Evolutionary conservation across 306 rosid genomes (phyloP).

Genomic region (Mucuna pruriens): DNA sequence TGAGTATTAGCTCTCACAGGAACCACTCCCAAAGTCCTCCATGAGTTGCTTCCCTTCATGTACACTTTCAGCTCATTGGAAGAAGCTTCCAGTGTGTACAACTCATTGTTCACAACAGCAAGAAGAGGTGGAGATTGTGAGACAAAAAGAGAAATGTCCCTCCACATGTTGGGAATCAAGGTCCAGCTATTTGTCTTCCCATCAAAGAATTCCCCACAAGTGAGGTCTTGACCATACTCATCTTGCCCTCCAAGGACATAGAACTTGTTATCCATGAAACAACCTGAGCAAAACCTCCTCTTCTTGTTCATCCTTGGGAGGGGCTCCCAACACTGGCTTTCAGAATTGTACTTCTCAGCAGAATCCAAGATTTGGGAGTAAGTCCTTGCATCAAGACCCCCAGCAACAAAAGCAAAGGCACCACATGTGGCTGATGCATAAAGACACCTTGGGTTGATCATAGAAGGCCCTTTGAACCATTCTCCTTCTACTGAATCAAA

Average conservation of each 20-base stretch:
- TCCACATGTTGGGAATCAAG: conserved; percentile 62
- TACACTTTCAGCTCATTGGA: conserved; percentile 74
- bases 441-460: conserved; percentile 72
- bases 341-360: conserved; percentile 71
- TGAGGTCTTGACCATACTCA: conserved; percentile 47
- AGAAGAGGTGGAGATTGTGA: conserved; percentile 73
- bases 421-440: conserved; percentile 87
- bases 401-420: conserved; percentile 67
- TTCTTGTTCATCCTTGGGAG: conserved; percentile 68
- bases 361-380: conserved; percentile 48
- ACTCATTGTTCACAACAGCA: conserved; percentile 71
- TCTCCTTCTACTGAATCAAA: conserved; percentile 50
- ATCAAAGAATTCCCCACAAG: conserved; percentile 73
- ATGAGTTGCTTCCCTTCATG: conserved; percentile 52
- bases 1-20: conserved; percentile 71
- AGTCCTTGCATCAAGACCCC: conserved; percentile 58
- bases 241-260: conserved; percentile 82
- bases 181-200: conserved; percentile 60
- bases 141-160: conserved; percentile 38
- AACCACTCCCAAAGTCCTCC: conserved; percentile 70
- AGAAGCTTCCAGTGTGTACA: conserved; percentile 63
- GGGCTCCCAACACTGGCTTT: conserved; percentile 56
- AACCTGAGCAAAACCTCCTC: conserved; percentile 73
- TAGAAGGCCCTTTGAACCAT: conserved; percentile 76
- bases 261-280: conserved; percentile 76